Base-by-base conservation (phyloP, 2,329 filamentous ascomycete species). In the Diaporthe sp. region DNA sequence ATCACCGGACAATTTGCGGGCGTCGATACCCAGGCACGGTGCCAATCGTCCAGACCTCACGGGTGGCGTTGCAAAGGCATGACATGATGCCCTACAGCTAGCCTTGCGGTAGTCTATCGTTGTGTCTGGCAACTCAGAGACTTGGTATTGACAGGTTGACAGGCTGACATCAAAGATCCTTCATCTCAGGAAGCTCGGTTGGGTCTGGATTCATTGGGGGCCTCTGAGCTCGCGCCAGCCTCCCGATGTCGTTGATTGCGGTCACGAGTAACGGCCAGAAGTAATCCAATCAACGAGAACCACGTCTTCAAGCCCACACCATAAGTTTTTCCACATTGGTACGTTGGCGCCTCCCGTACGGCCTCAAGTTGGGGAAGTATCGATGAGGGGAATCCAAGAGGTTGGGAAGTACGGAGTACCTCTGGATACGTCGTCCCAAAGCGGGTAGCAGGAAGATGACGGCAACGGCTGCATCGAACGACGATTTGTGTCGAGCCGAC, bases 221-320 rank as follows among this genome's bases (percentile, higher is more conserved):
- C 76, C 67, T 42, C 28, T 62, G 67, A 72, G 71, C 46, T 79
- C 80, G 80, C 78, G 77, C 80, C 79, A 81, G 79, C 77, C 78
- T 80, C 78, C 67, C 60, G 62, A 70, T 75, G 72, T 77, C 71
- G 76, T 78, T 77, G 79, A 78, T 78, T 79, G 80, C 80, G 80
- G 80, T 78, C 73, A 76, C 75, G 74, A 81, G 80, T 75, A 76
- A 78, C 75, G 77, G 67, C 77, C 70, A 71, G 72, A 70, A 78
- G 79, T 77, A 79, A 75, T 55, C 81, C 81, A 82, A 82, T 82
- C 81, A 82, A 53, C 78, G 78, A 75, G 68, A 71, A 82, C 81
- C 81, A 82, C 81, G 81, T 82, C 80, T 81, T 76, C 80, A 78
- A 80, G 80, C 75, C 75, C 80, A 80, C 80, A 81, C 81, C 79